Evolutionary conservation across 2,329 filamentous ascomycete species (phyloP), one percentile per base, ranked within the genome.

Genomic region (Fusarium incarnatum): DNA sequence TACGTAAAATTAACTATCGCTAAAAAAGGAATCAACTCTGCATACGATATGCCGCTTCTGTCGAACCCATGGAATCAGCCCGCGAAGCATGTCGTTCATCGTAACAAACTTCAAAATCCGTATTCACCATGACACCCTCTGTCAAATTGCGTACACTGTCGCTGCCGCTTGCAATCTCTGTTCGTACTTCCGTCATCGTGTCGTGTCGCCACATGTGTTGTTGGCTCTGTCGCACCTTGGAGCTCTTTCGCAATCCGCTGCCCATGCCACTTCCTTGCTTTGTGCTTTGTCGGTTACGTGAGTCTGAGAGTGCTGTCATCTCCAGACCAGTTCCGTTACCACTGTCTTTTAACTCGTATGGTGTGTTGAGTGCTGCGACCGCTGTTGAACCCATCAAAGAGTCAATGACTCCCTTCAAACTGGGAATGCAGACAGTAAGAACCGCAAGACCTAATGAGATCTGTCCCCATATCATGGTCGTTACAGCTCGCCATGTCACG

Each of bases 141-240:
- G 72, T 74, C 44, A 74, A 30, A 41, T 74, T 74, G 11, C 61
- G 53, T 16, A 74, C 70, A 15, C 72, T 74, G 6, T 74, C 72
- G 4, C 72, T 74, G 1, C 72, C 70, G 1, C 66, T 67, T 0
- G 55, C 48, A 16, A 68, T 66, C 12, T 61, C 60, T 0, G 48
- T 56, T 23, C 28, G 12, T n/a, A 64, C 46, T 25, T 68, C 61
- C 1, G 48, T 47, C 30, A 22, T 61, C 0, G 54, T 32, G 15
- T 72, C 72, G 8, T 63, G 60, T 16, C 71, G 63, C 72, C 72
- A 74, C 6, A 16, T 27, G 4, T 68, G 37, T 2, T 56, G 56
- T 4, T 72, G 55, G 6, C 49, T 34, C 0, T 60, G 42, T 23
- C 50, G 62, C 1, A 34, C 20, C 16, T 42, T 70, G 12, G 49